Base-by-base conservation (phyloP, 345 rosid genomes). In the Sisymbrium altissimum region DNA sequence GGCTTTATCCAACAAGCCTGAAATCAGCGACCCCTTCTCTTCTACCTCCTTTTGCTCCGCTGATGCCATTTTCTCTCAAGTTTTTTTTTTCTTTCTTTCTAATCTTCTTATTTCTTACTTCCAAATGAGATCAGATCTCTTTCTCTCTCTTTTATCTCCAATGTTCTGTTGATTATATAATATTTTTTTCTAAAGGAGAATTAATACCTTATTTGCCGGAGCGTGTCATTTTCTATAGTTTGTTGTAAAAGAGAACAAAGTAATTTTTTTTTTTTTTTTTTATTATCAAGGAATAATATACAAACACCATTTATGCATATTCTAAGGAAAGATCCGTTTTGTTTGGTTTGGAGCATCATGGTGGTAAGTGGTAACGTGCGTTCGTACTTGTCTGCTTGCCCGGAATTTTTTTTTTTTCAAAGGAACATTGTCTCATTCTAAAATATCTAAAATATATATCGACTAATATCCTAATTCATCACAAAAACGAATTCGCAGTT, bases 1-100 rank as follows among this genome's bases (percentile, higher is more conserved):
- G 1, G 97, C 97, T 83, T 85, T 88, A 66, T 82, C 84, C 69
- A 83, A 14, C 14, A 84, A 70, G 38, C 81, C 61, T 81, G 86
- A 46, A 67, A 81, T 83, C 48, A 3, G 2, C 40, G 75, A 78
- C 2, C 66, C 78, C 3, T 72, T 73, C 2, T 76, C 80, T 55
- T 77, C 76, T 12, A 70, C 76, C 27, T 4, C 65, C n/a, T 69
- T 76, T 21, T 78, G 66, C 21, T 78, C 73, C 33, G 62, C 5
- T 19, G 78, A 17, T 17, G 78, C 70, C 78, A 78, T 78, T 27
- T 14, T 72, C 8, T 52, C 3, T 62, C 9, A 13, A 35, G 38
- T 0, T 32, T 32, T 17, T 7, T 39, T 8, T 60, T 11, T 4
- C 13, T 7, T 7, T 66, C 25, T 5, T 23, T 62, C 11, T 0